Base-by-base conservation (phyloP, 2,329 filamentous ascomycete species). In the Epichloe amarillans region DNA sequence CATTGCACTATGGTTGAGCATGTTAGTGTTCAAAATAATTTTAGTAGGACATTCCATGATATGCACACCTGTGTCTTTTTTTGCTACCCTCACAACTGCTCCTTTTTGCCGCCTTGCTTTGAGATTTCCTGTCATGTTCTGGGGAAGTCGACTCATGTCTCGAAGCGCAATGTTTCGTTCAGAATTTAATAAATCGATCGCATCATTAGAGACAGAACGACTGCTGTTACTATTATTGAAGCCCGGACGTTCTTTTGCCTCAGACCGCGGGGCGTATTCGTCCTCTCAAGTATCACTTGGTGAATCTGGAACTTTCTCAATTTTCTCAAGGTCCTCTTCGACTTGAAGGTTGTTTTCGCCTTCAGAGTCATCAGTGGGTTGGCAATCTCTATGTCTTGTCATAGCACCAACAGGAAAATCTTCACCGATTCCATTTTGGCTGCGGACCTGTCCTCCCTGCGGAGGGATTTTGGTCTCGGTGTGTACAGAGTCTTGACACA, bases 21-120 rank as follows among this genome's bases (percentile, higher is more conserved):
- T 15, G 41, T 30, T 8, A 19, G 26, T 45, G n/a, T 15, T 7
- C 10, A 45, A 14, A 17, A n/a, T n/a, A 12, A 44, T 5, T 44
- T 30, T 12, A 33, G 23, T 44, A 4, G 41, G 11, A 14, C 14
- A 30, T n/a, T n/a, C 21, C 30, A 14, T 2, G 35, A 23, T 30
- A 10, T 26, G 35, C 39, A 42, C 46, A 55, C 52, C 52, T 52
- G 42, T 11, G 15, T 40, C 39, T 1, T 4, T 37, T 15, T 46
- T 38, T 17, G 38, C n/a, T 26, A 26, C 30, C 12, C 17, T 38
- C n/a, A 23, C 64, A 40, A 72, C 68, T 35, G 69, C 69, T 59
- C 69, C 74, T 58, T 71, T 71, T 56, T 73, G 71, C 41, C 72
- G 66, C 58, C 75, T 76, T 15, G 72, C 66, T 53, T 75, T 75